Evolutionary conservation across 2,329 filamentous ascomycete species (phyloP).

Genomic region (Coleophoma cylindrospora): DNA sequence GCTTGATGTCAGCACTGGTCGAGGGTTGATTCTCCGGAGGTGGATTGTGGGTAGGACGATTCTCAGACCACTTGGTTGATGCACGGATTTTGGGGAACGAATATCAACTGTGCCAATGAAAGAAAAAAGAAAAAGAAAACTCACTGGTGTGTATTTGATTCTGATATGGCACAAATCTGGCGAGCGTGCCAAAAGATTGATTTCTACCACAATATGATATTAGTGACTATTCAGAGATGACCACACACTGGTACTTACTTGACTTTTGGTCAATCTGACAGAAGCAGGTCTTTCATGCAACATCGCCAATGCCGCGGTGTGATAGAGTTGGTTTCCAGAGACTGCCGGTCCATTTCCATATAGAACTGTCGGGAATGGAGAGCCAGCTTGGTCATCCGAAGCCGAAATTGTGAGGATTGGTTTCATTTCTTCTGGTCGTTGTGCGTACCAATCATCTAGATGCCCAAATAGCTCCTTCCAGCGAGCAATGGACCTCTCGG

Average conservation of each 20-base stretch:
- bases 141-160: conserved; percentile 35
- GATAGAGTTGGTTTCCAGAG: conserved; percentile 30
- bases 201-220: conserved; percentile 15
- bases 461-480: conserved; percentile 35
- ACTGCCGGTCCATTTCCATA: conserved; percentile 16
- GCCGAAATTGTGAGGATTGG: conserved; percentile 30
- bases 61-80: too few relatives aligned
- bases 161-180: conserved; percentile 39
- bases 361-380: conserved; percentile 14
- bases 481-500: conserved; percentile 20
- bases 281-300: conserved; percentile 26
- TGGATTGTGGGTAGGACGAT: too few relatives aligned
- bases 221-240: neutral
- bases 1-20: neutral
- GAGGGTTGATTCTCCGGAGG: too few relatives aligned
- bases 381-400: conserved; percentile 19
- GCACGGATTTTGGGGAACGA: too few relatives aligned
- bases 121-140: neutral
- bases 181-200: conserved; percentile 42
- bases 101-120: too few relatives aligned
- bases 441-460: conserved; percentile 35
- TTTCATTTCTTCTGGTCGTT: conserved; percentile 30
- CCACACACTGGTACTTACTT: conserved; percentile 10
- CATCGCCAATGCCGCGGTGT: conserved; percentile 24
- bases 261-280: conserved; percentile 16